Conservation (phyloP, 2,329 filamentous ascomycete species). For the Fusarium buxicola region DNA sequence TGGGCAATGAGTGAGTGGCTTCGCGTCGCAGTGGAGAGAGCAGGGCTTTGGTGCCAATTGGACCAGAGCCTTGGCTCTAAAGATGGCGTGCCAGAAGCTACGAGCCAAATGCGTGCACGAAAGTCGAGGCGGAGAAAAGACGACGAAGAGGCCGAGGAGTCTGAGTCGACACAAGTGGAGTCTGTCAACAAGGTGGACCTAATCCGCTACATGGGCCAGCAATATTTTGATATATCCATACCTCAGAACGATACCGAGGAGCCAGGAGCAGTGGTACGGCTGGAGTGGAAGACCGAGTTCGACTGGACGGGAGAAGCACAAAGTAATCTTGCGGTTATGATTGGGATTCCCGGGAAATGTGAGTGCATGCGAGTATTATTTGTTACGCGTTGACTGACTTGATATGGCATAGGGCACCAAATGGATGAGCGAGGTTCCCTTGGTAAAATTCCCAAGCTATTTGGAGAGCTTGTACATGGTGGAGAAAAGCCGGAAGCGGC, state of each 20-base stretch:
- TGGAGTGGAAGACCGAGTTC: conserved; percentile 73
- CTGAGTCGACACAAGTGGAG: conserved; percentile 5
- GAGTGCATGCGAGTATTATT: conserved; percentile 51
- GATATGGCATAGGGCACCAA: conserved; percentile 63
- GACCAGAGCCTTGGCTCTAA: conserved; percentile 58
- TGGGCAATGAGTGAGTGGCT: conserved; percentile 79
- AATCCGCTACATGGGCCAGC: conserved; percentile 64
- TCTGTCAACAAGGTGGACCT: conserved; percentile 56
- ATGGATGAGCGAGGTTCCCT: conserved; percentile 68
- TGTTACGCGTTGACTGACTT: conserved; percentile 26
- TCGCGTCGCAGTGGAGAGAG: conserved; percentile 68
- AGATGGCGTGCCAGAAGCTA: conserved; percentile 42
- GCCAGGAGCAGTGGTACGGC: conserved; percentile 57
- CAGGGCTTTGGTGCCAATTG: conserved; percentile 70
- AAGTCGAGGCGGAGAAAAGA: conserved; percentile 42
- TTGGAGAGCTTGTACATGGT: conserved; percentile 67
- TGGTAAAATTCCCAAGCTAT: conserved; percentile 68
- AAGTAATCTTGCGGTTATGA: conserved; percentile 65
- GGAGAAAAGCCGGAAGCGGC: conserved; percentile 67
- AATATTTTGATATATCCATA: conserved; percentile 59
- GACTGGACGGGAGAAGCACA: conserved; percentile 80
- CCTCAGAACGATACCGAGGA: conserved; percentile 48
- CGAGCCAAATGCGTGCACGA: conserved; percentile 40
- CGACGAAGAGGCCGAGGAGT: conserved; percentile 39
- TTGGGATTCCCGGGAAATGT: conserved; percentile 73